Base-by-base conservation (phyloP, 768 basidiomycete genomes). In the Auricularia auricula-judae region DNA sequence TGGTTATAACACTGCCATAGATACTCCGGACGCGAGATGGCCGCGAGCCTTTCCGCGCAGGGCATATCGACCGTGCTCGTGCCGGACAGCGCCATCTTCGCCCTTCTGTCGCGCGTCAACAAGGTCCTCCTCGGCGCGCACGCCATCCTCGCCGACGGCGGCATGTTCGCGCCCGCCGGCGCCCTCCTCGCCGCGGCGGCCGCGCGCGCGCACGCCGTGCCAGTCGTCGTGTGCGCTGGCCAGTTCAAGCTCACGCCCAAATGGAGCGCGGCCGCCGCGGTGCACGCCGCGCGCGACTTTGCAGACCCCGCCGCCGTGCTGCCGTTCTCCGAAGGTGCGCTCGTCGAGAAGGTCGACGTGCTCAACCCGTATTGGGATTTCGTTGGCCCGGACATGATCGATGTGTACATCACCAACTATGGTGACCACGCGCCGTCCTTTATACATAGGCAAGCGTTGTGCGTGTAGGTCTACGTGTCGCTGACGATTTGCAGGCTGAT, bases 341-440 rank as follows among this genome's bases (percentile, higher is more conserved):
- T 92, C 5, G 85, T 90, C 51, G 89, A 94, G 67, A 90, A 89
- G 68, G 92, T 95, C 14, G 93, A 97, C 68, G 93, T 96, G 8
- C 78, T 95, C 56, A 96, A 95, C 72, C 94, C 95, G n/a, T 93
- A 91, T 73, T 98, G 90, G 72, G 97, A 99, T 76, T 95, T 96
- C 75, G 89, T 99, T 47, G 82, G 86, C 62, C 94, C 94, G 23
- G 94, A 98, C 72, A 76, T 98, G 67, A 85, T 99, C 64, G 89
- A 93, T 71, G 89, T 92, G 12, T 96, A 91, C 74, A 91, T 99
- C 70, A 98, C 94, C 12, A 98, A 99, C 69, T 91, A 98, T 68
- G 96, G 96, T 23, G 96, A 97, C 73, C 95, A 98, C 73, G 92
- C 95, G 29, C 94, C 96, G 21, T 91, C 94, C 18, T 93, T 94